A percentile compares a stretch with the other conserved stretches of the same genome.
Conservation (phyloP, 179 eudicot species). For the Beta corolliflora region DNA sequence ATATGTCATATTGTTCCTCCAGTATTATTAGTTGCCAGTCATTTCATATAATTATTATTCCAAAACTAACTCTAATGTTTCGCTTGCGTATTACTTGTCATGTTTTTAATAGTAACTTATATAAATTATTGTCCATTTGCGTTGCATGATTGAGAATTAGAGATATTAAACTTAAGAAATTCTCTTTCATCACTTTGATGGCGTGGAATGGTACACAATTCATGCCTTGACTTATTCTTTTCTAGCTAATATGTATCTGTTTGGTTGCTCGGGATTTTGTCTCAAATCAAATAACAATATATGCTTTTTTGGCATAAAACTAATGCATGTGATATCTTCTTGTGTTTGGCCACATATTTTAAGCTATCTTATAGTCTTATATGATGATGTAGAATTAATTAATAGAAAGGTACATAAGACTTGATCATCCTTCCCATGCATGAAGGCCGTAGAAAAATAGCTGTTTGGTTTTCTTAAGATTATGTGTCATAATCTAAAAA, state of each 20-base stretch:
- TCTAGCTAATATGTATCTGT: not conserved
- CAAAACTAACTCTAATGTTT: not conserved
- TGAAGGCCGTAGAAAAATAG: no score
- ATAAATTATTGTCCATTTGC: not conserved
- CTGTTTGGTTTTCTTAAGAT: no score
- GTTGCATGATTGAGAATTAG: not conserved
- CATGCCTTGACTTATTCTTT: not conserved
- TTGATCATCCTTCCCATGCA: no score
- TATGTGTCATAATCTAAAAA: no score
- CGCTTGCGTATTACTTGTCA: conserved; percentile 6
- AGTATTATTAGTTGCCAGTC: not conserved
- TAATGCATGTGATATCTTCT: not conserved
- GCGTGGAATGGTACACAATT: not conserved
- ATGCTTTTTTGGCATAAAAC: not conserved
- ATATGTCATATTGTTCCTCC: not conserved
- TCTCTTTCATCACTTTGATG: not conserved
- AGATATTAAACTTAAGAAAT: not conserved
- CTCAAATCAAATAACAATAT: not conserved
- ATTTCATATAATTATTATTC: not conserved
- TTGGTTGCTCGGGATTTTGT: not conserved
- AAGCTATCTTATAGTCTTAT: not conserved
- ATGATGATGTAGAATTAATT: no score
- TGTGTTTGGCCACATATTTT: not conserved
- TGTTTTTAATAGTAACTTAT: not conserved
- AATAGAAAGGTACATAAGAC: no score